These are phyloP conservation scores for Stachybotrys chlorohalonatus DNA, from an alignment of 2,329 filamentous ascomycete species.

Conservation along the genomic window DNA sequence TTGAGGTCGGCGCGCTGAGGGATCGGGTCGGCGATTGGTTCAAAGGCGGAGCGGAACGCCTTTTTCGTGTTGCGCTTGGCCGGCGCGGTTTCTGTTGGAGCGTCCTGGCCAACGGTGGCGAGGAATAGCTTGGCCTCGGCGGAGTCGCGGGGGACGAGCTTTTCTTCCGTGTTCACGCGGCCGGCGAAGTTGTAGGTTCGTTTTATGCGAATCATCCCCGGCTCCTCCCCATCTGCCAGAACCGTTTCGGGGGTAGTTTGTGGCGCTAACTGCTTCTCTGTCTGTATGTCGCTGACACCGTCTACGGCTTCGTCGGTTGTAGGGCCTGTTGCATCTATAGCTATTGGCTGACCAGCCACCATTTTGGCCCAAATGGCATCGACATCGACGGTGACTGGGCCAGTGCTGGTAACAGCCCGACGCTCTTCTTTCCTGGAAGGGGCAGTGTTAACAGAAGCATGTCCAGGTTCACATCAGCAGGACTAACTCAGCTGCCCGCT, in stretches of 20 bases:
- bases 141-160: slow-evolving; percentile 54
- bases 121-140: slow-evolving; percentile 59
- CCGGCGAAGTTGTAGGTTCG: slow-evolving; percentile 69
- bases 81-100: slow-evolving; percentile 15
- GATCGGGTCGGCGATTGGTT: slow-evolving; percentile 39
- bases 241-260: neutral
- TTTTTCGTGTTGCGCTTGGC: slow-evolving; percentile 39
- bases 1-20: slow-evolving; percentile 46
- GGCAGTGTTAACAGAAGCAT: slow-evolving; percentile 4
- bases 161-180: slow-evolving; percentile 62
- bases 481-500: slow-evolving; percentile 56
- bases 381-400: slow-evolving; percentile 60
- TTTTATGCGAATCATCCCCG: slow-evolving; percentile 52
- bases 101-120: slow-evolving; percentile 32
- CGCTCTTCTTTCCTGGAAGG: slow-evolving; percentile 45
- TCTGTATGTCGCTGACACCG: slow-evolving; percentile 2
- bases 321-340: neutral
- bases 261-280: slow-evolving; percentile 2
- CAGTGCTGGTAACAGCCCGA: slow-evolving; percentile 39
- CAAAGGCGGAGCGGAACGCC: slow-evolving; percentile 54
- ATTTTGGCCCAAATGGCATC: slow-evolving; percentile 63
- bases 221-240: slow-evolving; percentile 11
- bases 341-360: slow-evolving; percentile 31
- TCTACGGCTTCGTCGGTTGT: slow-evolving; percentile 3
- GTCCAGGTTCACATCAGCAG: neutral